A percentile compares a stretch with the other conserved stretches of the same genome.
phyloP scores from a whole-genome alignment of 495 filamentous ascomycete genomes.

The Neurospora sp. region DNA sequence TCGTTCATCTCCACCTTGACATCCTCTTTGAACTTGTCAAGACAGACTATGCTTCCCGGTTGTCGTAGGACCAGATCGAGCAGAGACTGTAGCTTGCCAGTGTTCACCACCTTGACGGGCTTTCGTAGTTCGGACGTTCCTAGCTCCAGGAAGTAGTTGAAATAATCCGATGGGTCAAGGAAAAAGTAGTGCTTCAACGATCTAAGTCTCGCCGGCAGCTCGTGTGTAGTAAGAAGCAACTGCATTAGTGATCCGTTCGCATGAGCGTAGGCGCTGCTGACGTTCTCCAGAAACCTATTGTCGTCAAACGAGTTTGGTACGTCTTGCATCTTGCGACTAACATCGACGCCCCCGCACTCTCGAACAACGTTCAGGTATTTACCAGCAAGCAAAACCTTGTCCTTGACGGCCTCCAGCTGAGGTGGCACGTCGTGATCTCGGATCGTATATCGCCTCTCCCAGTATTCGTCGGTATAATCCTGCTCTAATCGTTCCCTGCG shows the following conservation, averaged over 20 bases:
- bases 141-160: conserved; percentile 92
- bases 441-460: conserved; percentile 95
- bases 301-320: conserved; percentile 91
- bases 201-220: conserved; percentile 70
- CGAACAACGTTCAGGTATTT: conserved; percentile 97
- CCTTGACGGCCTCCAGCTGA: conserved; percentile 82
- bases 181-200: conserved; percentile 99
- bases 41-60: conserved; percentile 84
- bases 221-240: conserved; percentile 85
- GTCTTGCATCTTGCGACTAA: conserved; percentile 79
- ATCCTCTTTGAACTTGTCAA: conserved; percentile 96
- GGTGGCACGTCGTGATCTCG: conserved; percentile 84
- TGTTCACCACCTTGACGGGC: conserved; percentile 77
- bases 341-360: conserved; percentile 92
- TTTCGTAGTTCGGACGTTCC: conserved; percentile 80
- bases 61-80: conserved; percentile 91
- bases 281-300: conserved; percentile 80
- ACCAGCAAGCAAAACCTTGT: conserved; percentile 87
- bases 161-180: conserved; percentile 94
- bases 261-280: conserved; percentile 88
- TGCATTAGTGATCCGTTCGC: conserved; percentile 91
- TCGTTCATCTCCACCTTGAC: conserved; percentile 97
- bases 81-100: conserved; percentile 83
- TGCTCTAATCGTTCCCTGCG: conserved; percentile 81
- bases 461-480: conserved; percentile 98